Evolutionary conservation across 257 asterid species (phyloP).

Genomic region (Eustoma russellianum): DNA sequence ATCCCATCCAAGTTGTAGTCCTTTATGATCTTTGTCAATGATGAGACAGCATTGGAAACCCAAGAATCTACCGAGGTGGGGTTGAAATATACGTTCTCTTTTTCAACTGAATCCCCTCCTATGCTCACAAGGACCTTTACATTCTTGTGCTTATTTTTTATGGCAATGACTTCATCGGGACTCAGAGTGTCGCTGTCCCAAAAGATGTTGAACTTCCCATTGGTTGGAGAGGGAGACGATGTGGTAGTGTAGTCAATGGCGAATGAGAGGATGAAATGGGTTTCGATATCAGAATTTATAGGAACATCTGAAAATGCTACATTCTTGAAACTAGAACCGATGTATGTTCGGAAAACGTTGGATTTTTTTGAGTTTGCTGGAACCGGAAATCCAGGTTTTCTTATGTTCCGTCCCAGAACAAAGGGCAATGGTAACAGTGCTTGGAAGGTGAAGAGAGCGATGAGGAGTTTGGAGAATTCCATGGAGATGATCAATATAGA

Average conservation of each 20-base stretch:
- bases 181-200: slow-evolving; percentile 54
- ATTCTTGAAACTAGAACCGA: slow-evolving; percentile 65
- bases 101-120: slow-evolving; percentile 40
- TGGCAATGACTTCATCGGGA: slow-evolving; percentile 39
- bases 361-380: slow-evolving; percentile 25
- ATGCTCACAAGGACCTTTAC: slow-evolving; percentile 63
- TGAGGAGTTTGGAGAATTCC: slow-evolving; percentile 20
- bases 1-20: slow-evolving; percentile 57
- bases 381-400: background rate
- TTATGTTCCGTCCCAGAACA: too few relatives aligned
- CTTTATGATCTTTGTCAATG: slow-evolving; percentile 34
- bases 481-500: slow-evolving; percentile 3
- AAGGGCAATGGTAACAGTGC: slow-evolving; percentile 1
- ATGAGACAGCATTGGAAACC: slow-evolving; percentile 57
- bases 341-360: slow-evolving; percentile 54
- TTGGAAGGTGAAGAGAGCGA: slow-evolving; percentile 15
- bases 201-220: slow-evolving; percentile 41
- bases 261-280: slow-evolving; percentile 66
- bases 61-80: slow-evolving; percentile 42
- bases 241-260: slow-evolving; percentile 55
- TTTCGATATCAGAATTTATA: slow-evolving; percentile 42
- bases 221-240: slow-evolving; percentile 36
- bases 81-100: slow-evolving; percentile 23
- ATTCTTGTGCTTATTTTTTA: slow-evolving; percentile 45
- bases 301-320: slow-evolving; percentile 64